Percentiles rank a stretch among this genome's conserved stretches.
phyloP scores from a whole-genome alignment of 768 basidiomycete species.

The Russula sp. region DNA sequence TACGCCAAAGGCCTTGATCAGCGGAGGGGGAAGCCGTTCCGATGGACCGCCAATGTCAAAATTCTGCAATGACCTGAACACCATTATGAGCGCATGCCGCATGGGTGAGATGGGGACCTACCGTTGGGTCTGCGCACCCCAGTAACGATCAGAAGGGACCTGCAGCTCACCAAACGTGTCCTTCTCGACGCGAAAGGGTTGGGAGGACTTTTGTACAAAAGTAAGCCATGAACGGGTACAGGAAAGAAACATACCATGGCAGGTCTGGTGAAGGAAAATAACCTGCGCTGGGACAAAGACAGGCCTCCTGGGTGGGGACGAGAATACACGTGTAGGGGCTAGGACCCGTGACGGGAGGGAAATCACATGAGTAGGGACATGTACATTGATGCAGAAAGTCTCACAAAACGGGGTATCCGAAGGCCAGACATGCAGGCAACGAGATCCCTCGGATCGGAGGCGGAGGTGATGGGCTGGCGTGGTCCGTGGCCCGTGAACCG shows the following conservation, averaged over 20 bases:
- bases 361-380: constrained; percentile 29
- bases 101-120: constrained; percentile 26
- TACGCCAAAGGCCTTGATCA: constrained; percentile 96
- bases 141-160: constrained; percentile 84
- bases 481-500: too few species aligned
- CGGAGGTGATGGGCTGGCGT: too few species aligned
- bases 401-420: constrained; percentile 19
- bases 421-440: constrained; percentile 25
- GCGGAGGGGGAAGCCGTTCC: constrained; percentile 88
- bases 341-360: background rate
- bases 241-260: constrained; percentile 31
- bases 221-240: background rate
- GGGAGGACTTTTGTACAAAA: constrained; percentile 32
- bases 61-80: constrained; percentile 78
- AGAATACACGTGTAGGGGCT: constrained; percentile 8
- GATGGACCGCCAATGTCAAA: constrained; percentile 96
- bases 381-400: constrained; percentile 8
- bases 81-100: background rate
- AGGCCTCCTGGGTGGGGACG: background rate
- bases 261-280: constrained; percentile 29
- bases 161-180: constrained; percentile 96
- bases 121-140: constrained; percentile 99
- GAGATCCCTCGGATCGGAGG: background rate
- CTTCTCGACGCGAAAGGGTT: constrained; percentile 66
- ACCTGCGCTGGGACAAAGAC: constrained; percentile 20